Evolutionary conservation across 371 early-diverging fungal genomes (phyloP), one percentile per base, ranked within the genome.

Genomic region (Mucor racemosus): DNA sequence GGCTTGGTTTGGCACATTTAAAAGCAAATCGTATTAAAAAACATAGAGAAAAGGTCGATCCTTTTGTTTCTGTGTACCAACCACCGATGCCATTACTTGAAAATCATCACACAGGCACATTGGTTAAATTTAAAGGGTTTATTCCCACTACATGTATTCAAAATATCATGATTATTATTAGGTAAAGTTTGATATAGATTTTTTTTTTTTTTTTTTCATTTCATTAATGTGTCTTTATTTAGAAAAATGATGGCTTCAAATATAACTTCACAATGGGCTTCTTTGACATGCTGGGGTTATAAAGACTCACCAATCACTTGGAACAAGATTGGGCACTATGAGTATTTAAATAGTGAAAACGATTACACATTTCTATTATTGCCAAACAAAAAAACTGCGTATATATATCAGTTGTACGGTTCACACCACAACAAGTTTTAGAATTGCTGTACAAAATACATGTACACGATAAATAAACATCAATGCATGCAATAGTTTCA

Each of bases 261-360:
- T n/a, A 39, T 66, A 3, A 56, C 66, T 5, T 53, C 58, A 17
- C 69, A 74, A n/a, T 91, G 91, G 91, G 79, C 81, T 9, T 75
- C 84, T 11, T 39, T 89, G 6, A 81, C 79, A 19, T 84, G 86
- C 0, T 89, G 87, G 86, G 92, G 92, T 5, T 90, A 85, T 64
- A 79, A 80, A 54, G 90, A 91, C 60, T 81, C 90, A 4, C 90
- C 90, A 1, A 79, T 82, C 14, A 87, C 88, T 21, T 91, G 90
- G 90, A 56, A 73, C 3, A 73, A 72, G 6, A 19, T 46, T 4
- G 62, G 68, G 17, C 92, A 90, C 60, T 86, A 86, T 42, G 75
- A 77, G 50, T 72, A 80, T 57, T 35, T 78, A 15, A 84, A 74
- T 44, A 88, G 90, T n/a, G 90, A 90, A 71, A 86, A 87, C 59